Evolutionary conservation across 495 filamentous ascomycete genomes (phyloP).

Genomic region (Penicillium cosmopolitanum): DNA sequence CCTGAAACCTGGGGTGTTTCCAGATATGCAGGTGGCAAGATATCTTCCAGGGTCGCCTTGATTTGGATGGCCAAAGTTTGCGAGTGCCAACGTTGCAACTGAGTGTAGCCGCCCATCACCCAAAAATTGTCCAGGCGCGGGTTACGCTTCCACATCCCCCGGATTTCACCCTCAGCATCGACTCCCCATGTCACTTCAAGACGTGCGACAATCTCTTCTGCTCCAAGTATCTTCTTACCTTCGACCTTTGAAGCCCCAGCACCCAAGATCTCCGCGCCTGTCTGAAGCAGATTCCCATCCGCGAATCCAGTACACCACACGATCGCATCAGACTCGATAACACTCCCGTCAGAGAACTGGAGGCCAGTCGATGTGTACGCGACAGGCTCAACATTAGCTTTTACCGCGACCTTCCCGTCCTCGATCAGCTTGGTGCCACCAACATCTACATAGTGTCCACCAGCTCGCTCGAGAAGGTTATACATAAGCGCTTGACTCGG

Average conservation of each 20-base stretch:
- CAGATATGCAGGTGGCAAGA: constrained; percentile 28
- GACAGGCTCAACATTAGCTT: constrained; percentile 30
- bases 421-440: constrained; percentile 38
- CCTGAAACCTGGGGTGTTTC: constrained; percentile 8
- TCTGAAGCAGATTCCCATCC: constrained; percentile 25
- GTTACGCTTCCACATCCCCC: constrained; percentile 42
- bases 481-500: constrained; percentile 19
- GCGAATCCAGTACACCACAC: constrained; percentile 45
- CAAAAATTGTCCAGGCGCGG: constrained; percentile 37
- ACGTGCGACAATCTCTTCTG: constrained; percentile 31
- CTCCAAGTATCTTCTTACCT: constrained; percentile 10
- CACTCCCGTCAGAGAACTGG: constrained; percentile 36
- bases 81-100: constrained; percentile 37
- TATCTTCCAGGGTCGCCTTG: constrained; percentile 31
- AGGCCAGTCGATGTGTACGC: constrained; percentile 36
- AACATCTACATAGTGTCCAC: constrained; percentile 48
- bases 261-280: constrained; percentile 32
- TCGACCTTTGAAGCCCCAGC: not conserved
- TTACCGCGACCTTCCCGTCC: constrained; percentile 34
- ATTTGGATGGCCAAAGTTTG: constrained; percentile 41
- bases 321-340: constrained; percentile 39
- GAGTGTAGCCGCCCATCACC: constrained; percentile 41
- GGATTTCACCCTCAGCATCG: constrained; percentile 43
- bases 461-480: constrained; percentile 30
- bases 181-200: constrained; percentile 43